These are phyloP conservation scores for Syncephalis fuscata DNA, from an alignment of 371 early-diverging fungal genomes.

Conservation along the genomic window DNA sequence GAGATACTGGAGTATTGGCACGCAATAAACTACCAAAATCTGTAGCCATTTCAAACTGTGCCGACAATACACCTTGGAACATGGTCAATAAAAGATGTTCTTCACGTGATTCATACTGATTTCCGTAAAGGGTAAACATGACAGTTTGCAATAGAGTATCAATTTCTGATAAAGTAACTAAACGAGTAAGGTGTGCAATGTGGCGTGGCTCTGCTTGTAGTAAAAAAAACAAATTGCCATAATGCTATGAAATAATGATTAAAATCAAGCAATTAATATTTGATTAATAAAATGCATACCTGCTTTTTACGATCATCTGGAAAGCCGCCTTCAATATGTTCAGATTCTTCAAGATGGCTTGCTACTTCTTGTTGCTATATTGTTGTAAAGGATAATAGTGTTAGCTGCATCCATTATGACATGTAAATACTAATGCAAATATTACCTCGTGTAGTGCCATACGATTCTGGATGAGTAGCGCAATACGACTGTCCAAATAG, in stretches of 20 bases:
- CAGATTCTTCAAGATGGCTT: constrained; percentile 54
- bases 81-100: constrained; percentile 86
- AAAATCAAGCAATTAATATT: too few relatives aligned
- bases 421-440: background rate
- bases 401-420: background rate
- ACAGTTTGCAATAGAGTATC: constrained; percentile 87
- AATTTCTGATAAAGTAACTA: constrained; percentile 76
- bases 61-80: constrained; percentile 86
- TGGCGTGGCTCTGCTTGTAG: constrained; percentile 86
- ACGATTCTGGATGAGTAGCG: constrained; percentile 82
- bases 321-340: constrained; percentile 41
- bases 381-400: constrained; percentile 1
- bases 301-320: constrained; percentile 78
- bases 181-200: constrained; percentile 67
- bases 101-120: constrained; percentile 91
- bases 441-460: constrained; percentile 71
- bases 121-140: constrained; percentile 92
- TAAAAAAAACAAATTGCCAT: constrained; percentile 87
- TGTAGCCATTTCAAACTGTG: constrained; percentile 75
- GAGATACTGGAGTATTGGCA: constrained; percentile 88
- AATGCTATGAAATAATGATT: constrained; percentile 15
- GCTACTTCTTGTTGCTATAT: constrained; percentile 60
- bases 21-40: constrained; percentile 78
- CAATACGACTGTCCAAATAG: constrained; percentile 84
- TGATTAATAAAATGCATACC: constrained; percentile 9